Evolutionary conservation across 2,329 filamentous ascomycete species (phyloP), one percentile per base, ranked within the genome.

Genomic region (Xylaria polymorpha): DNA sequence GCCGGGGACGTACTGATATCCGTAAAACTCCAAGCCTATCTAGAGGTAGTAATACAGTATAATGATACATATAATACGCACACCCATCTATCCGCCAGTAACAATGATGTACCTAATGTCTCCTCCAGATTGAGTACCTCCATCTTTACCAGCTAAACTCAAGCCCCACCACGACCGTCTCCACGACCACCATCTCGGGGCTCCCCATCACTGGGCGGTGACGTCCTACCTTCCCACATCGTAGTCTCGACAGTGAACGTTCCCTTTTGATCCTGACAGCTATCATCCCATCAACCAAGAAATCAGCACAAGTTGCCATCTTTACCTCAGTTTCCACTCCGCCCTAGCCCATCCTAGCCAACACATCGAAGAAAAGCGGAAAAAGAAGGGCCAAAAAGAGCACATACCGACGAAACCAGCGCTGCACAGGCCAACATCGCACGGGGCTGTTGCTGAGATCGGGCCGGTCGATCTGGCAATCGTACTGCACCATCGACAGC

Each of bases 201-300:
- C 71, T 72, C 64, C 48, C 44, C 35, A 67, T 72, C 20, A 15
- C 60, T 44, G 32, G 55, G 22, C 18, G 48, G 22, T 35, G 55
- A 35, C 43, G 43, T 15, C 73, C 68, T 76, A 68, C 78, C 83
- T 79, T 91, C 88, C 88, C 88, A 91, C 51, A 84, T 83, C 14
- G 89, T 91, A 29, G 89, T 91, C 80, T 91, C 89, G 51, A 90
- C 86, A 77, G 82, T 85, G 73, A 91, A 91, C 8, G 67, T 80
- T 4, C 86, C 86, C 15, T 86, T 86, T 73, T 80, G 84, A 78
- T 90, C 88, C 67, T 82, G 81, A 77, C 89, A 91, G 73, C 89
- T 91, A 69, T 69, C 71, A 60, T 67, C 41, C 9, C 25, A 8
- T 32, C 14, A 32, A 51, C 8, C 2, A 37, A 8, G 14, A 35